A percentile compares a stretch with the other conserved stretches of the same genome.
Conservation (phyloP, 2,329 filamentous ascomycete species). For the Lecanosticta acicola region DNA sequence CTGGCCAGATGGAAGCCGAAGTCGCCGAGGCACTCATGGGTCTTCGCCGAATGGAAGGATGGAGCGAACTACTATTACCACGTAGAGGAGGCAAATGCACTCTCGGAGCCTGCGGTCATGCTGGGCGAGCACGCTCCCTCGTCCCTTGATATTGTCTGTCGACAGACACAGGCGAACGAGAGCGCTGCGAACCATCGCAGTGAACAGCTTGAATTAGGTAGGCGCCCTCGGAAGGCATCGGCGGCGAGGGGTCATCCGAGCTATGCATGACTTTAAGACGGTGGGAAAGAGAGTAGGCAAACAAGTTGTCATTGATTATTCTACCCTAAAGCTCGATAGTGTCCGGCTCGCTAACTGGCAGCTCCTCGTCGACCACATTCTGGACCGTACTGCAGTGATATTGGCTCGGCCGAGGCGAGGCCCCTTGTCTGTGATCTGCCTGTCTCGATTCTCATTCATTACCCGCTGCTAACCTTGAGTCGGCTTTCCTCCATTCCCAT, state of each 20-base stretch:
- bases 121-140: too few species aligned
- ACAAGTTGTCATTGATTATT: background rate
- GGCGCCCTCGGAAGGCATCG: too few species aligned
- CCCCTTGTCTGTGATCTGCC: background rate
- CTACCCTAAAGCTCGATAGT: background rate
- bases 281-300: background rate
- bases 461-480: background rate
- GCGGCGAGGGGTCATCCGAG: background rate
- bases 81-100: too few species aligned
- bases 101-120: too few species aligned
- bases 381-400: background rate
- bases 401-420: background rate
- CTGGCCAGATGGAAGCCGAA: too few species aligned
- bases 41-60: too few species aligned
- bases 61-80: too few species aligned
- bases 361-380: background rate
- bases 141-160: too few species aligned
- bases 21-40: too few species aligned
- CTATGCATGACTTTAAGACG: background rate
- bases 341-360: background rate
- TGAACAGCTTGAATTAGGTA: too few species aligned
- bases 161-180: too few species aligned
- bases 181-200: too few species aligned
- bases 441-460: background rate
- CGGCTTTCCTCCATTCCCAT: background rate